Percentiles rank a stretch among this genome's conserved stretches.
Conservation (phyloP, 257 asterid genomes). For the Gynochthodes officinalis region DNA sequence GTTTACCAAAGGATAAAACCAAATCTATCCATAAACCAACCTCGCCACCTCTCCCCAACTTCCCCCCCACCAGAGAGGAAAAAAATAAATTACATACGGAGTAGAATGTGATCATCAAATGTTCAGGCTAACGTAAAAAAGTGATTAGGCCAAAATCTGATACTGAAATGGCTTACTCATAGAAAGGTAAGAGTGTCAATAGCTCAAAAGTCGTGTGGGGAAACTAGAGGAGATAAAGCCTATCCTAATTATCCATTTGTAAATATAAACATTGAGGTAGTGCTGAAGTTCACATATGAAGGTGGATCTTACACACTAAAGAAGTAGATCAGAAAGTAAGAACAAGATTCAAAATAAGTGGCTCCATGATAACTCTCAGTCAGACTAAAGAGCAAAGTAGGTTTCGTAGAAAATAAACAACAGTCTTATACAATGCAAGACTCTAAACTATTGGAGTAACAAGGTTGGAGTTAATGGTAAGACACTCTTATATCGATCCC, state of each 20-base stretch:
- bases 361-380: background rate
- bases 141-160: background rate
- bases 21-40: background rate
- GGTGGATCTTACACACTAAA: too few relatives aligned
- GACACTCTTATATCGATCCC: background rate
- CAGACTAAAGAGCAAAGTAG: background rate
- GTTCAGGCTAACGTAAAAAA: background rate
- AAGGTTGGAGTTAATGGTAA: background rate
- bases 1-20: background rate
- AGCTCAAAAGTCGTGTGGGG: background rate
- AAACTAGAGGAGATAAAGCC: background rate
- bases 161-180: background rate
- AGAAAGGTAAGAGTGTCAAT: too few relatives aligned
- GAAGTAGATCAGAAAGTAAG: background rate
- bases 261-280: too few relatives aligned
- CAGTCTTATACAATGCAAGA: background rate
- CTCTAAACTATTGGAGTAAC: background rate
- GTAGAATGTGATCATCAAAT: background rate
- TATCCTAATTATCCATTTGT: background rate
- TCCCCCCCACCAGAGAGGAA: background rate
- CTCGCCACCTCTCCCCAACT: background rate
- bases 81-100: background rate
- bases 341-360: background rate
- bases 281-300: background rate
- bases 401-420: background rate